Conservation (phyloP, 768 basidiomycete genomes). For the Rhizopogon rudus region DNA sequence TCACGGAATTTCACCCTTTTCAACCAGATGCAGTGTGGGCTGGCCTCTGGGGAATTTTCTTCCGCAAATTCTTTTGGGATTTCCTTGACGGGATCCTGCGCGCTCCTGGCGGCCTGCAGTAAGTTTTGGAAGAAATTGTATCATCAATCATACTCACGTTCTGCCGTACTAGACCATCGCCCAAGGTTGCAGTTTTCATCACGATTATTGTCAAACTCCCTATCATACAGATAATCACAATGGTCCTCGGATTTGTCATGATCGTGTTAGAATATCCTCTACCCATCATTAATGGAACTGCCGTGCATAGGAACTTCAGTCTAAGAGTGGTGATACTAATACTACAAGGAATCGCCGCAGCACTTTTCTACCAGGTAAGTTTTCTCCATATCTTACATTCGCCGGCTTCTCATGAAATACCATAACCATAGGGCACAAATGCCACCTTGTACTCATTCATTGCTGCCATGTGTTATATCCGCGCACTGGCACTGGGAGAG, state of each 20-base stretch:
- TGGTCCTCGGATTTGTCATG: slow-evolving; percentile 55
- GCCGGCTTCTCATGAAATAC: background rate
- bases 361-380: slow-evolving; percentile 75
- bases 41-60: slow-evolving; percentile 72
- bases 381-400: background rate
- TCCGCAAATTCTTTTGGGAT: slow-evolving; percentile 96
- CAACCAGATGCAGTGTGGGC: slow-evolving; percentile 75
- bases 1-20: slow-evolving; percentile 3
- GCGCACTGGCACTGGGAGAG: slow-evolving; percentile 68
- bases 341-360: slow-evolving; percentile 55
- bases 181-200: slow-evolving; percentile 58
- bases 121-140: slow-evolving; percentile 24
- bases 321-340: slow-evolving; percentile 59
- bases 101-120: slow-evolving; percentile 78
- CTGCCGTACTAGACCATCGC: slow-evolving; percentile 44
- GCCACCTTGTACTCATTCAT: slow-evolving; percentile 76
- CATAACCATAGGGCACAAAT: slow-evolving; percentile 63
- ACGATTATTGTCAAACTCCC: slow-evolving; percentile 73
- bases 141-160: background rate
- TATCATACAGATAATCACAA: slow-evolving; percentile 62
- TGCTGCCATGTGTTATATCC: slow-evolving; percentile 59
- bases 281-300: slow-evolving; percentile 47
- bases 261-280: slow-evolving; percentile 70
- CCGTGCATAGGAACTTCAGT: slow-evolving; percentile 61
- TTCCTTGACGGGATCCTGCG: slow-evolving; percentile 77